Percentiles rank a stretch among this genome's conserved stretches.
These are phyloP conservation scores for Xylaria sp. DNA, from an alignment of 2,329 filamentous ascomycete species.

Conservation along the genomic window DNA sequence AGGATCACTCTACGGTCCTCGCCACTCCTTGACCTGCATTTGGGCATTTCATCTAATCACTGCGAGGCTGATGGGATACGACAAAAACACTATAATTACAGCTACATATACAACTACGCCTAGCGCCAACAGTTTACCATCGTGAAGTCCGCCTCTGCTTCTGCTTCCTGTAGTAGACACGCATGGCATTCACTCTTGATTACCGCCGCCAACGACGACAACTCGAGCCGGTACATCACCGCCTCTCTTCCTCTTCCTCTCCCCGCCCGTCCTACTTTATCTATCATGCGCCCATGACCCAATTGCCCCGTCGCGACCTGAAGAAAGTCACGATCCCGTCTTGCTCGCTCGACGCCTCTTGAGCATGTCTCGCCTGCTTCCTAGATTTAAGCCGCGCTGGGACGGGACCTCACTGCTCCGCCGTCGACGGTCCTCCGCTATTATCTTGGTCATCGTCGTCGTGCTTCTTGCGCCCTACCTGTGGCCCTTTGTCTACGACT, in stretches of 20 bases:
- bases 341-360: background rate
- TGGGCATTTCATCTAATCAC: background rate
- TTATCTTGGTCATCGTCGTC: constrained; percentile 41
- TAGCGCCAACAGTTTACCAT: background rate
- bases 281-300: constrained; percentile 22
- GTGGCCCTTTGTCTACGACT: constrained; percentile 40
- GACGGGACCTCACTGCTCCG: constrained; percentile 40
- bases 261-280: background rate
- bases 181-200: background rate
- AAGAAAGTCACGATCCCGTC: constrained; percentile 4
- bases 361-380: constrained; percentile 28
- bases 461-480: constrained; percentile 43
- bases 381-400: constrained; percentile 30
- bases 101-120: background rate
- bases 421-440: constrained; percentile 35
- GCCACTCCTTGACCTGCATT: constrained; percentile 22
- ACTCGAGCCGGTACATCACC: background rate
- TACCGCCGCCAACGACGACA: background rate
- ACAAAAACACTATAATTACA: background rate
- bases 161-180: background rate
- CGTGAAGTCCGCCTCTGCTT: background rate
- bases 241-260: background rate
- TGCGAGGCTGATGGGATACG: background rate
- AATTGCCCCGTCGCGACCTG: constrained; percentile 14
- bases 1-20: constrained; percentile 23